phyloP scores from a whole-genome alignment of 106 monocot species.

The Alisma plantagoaquatica region DNA sequence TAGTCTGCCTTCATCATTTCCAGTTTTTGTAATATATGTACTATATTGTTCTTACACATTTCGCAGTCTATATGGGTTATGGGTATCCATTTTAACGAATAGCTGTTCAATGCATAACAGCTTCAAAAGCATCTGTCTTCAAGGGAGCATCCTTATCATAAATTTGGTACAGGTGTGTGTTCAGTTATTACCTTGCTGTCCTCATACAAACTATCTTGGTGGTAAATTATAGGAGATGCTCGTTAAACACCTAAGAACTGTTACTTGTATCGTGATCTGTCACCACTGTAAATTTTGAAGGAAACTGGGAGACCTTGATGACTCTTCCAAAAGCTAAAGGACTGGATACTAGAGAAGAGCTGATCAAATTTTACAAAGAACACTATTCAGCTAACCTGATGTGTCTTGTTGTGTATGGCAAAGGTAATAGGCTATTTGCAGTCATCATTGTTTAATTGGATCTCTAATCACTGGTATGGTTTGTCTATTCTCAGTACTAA shows the following conservation, averaged over 20 bases:
- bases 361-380: slow-evolving; percentile 68
- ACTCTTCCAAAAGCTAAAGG: slow-evolving; percentile 68
- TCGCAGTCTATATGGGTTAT: too few species aligned
- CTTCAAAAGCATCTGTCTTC: slow-evolving; percentile 89
- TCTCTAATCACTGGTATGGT: neutral
- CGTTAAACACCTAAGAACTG: too few species aligned
- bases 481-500: neutral
- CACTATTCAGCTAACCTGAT: slow-evolving; percentile 88
- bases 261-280: too few species aligned
- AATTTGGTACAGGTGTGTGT: slow-evolving; percentile 68
- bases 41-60: too few species aligned
- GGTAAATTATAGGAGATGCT: too few species aligned
- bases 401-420: slow-evolving; percentile 97
- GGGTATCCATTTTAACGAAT: slow-evolving; percentile 1
- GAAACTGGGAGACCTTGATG: slow-evolving; percentile 91
- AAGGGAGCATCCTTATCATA: slow-evolving; percentile 87
- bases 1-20: too few species aligned
- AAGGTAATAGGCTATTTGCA: slow-evolving; percentile 52
- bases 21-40: too few species aligned
- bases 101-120: slow-evolving; percentile 28
- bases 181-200: slow-evolving; percentile 1
- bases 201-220: too few species aligned
- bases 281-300: slow-evolving; percentile 34
- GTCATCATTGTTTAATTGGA: neutral
- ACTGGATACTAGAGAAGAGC: slow-evolving; percentile 65